phyloP scores from a whole-genome alignment of 1,284 basidiomycete species.

The Rhodofomes roseus region DNA sequence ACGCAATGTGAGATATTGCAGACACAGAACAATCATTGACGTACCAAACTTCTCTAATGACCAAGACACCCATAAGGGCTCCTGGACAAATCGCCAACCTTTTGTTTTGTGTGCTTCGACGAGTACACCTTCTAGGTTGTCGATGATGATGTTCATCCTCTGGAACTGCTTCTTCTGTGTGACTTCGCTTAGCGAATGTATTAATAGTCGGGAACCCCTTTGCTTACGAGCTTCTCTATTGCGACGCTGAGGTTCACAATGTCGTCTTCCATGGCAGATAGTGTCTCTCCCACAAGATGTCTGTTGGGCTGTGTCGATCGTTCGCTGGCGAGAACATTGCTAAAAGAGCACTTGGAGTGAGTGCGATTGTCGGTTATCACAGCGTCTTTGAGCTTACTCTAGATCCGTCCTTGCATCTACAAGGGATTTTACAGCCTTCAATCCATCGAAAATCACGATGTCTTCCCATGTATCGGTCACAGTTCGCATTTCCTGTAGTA shows the following conservation, averaged over 20 bases:
- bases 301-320: conserved; percentile 45
- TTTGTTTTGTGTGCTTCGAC: conserved; percentile 66
- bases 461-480: conserved; percentile 72
- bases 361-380: neutral
- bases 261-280: conserved; percentile 62
- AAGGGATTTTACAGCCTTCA: conserved; percentile 59
- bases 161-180: conserved; percentile 64
- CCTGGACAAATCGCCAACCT: conserved; percentile 66
- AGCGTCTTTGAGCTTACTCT: conserved; percentile 46
- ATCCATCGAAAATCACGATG: conserved; percentile 68
- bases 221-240: conserved; percentile 58
- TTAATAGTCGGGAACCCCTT: neutral
- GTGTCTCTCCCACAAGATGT: conserved; percentile 56
- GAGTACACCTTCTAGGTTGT: conserved; percentile 58
- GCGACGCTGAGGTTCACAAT: conserved; percentile 58
- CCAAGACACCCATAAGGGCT: conserved; percentile 79
- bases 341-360: conserved; percentile 23
- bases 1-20: too few species aligned
- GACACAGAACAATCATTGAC: too few species aligned
- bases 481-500: conserved; percentile 59
- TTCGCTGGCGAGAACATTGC: conserved; percentile 52
- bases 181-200: too few species aligned
- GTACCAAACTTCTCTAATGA: conserved; percentile 72
- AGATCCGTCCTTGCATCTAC: conserved; percentile 74
- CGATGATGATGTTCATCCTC: conserved; percentile 56